phyloP scores from a whole-genome alignment of 768 basidiomycete species.

The Cyathus striatus region DNA sequence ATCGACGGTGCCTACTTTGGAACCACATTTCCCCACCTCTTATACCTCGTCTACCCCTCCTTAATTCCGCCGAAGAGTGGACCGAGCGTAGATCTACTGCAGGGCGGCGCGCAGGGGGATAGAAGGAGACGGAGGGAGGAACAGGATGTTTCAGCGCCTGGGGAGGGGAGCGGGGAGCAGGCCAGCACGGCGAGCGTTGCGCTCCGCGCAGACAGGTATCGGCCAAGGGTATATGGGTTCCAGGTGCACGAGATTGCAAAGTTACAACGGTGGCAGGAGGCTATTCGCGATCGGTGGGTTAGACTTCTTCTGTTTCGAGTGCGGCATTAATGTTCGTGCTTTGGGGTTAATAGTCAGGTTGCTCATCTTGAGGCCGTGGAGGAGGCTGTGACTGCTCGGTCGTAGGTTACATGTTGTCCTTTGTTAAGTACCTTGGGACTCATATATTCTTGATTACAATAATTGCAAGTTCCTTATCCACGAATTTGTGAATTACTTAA shows the following conservation, averaged over 20 bases:
- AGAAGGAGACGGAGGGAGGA: slow-evolving; percentile 42
- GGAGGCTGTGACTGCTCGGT: too few species aligned
- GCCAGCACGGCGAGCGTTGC: slow-evolving; percentile 80
- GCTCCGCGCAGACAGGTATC: slow-evolving; percentile 85
- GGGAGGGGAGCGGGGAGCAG: slow-evolving; percentile 57
- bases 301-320: slow-evolving; percentile 11
- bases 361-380: slow-evolving; percentile 40
- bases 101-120: slow-evolving; percentile 22
- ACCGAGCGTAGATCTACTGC: slow-evolving; percentile 24
- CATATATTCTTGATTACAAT: too few species aligned
- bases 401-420: too few species aligned
- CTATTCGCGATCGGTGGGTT: slow-evolving; percentile 80
- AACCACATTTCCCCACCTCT: slow-evolving; percentile 93
- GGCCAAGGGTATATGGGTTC: slow-evolving; percentile 96
- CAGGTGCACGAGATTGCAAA: slow-evolving; percentile 92
- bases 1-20: slow-evolving; percentile 99
- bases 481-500: too few species aligned
- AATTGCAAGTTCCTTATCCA: too few species aligned
- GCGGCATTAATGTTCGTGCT: slow-evolving; percentile 4
- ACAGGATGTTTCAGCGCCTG: slow-evolving; percentile 47
- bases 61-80: slow-evolving; percentile 83
- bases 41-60: slow-evolving; percentile 95
- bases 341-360: slow-evolving; percentile 34
- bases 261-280: slow-evolving; percentile 94
- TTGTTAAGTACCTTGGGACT: too few species aligned